Evolutionary conservation across 2,329 filamentous ascomycete species (phyloP).

Genomic region (Hypoxylon rubiginosum): DNA sequence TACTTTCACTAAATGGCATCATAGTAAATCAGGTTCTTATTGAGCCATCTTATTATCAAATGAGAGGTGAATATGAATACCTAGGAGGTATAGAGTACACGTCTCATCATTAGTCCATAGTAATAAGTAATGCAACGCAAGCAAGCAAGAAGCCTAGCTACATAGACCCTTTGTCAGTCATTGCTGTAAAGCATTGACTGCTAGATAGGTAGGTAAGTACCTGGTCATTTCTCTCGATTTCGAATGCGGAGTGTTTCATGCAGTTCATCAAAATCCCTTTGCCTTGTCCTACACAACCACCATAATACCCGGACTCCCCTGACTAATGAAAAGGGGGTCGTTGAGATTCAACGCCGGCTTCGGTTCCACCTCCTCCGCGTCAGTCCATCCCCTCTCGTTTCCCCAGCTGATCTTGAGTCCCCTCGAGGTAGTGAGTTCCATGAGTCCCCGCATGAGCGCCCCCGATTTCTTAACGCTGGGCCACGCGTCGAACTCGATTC

Average conservation of each 20-base stretch:
- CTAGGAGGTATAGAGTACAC: background rate
- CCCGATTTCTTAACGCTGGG: slow-evolving; percentile 74
- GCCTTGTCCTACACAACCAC: slow-evolving; percentile 43
- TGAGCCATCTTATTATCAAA: background rate
- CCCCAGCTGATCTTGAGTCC: slow-evolving; percentile 75
- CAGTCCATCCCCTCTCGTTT: slow-evolving; percentile 74
- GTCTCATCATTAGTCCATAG: background rate
- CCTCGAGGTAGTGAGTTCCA: slow-evolving; percentile 64
- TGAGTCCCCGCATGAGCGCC: slow-evolving; percentile 72
- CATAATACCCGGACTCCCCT: slow-evolving; percentile 42
- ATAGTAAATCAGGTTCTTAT: background rate
- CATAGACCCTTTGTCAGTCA: background rate
- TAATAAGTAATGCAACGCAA: background rate
- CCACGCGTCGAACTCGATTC: slow-evolving; percentile 79
- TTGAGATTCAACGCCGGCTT: slow-evolving; percentile 48
- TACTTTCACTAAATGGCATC: background rate
- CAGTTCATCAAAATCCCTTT: slow-evolving; percentile 9
- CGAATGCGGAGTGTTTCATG: slow-evolving; percentile 9
- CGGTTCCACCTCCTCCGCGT: slow-evolving; percentile 60
- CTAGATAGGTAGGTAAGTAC: background rate
- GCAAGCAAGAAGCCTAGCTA: background rate
- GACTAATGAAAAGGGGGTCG: slow-evolving; percentile 36
- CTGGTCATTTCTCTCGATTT: slow-evolving; percentile 2
- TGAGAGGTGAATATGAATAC: background rate
- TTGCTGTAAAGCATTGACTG: background rate